phyloP scores from a whole-genome alignment of 2,329 filamentous ascomycete species.

The Shiraia sp. region DNA sequence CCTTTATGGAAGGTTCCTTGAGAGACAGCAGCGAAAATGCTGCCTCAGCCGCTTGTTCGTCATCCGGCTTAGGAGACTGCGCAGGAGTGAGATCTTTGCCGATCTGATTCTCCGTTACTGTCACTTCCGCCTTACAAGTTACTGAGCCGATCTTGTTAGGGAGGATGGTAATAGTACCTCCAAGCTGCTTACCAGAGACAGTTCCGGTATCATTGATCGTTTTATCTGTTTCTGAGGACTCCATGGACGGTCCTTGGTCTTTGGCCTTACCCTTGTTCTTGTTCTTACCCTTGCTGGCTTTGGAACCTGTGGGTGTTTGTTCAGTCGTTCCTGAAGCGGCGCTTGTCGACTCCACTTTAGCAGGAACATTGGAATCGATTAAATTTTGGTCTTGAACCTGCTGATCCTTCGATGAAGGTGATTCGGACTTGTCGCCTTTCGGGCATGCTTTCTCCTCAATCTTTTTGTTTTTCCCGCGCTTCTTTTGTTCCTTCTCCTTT shows the following conservation, averaged over 20 bases:
- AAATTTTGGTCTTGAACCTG: neutral
- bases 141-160: constrained; percentile 11
- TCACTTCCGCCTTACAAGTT: constrained; percentile 18
- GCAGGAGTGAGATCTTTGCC: constrained; percentile 3
- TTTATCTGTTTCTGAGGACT: neutral
- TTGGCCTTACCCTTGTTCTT: constrained; percentile 7
- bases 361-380: neutral
- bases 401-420: neutral
- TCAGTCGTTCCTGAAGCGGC: neutral
- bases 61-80: constrained; percentile 9
- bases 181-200: constrained; percentile 13
- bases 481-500: constrained; percentile 41
- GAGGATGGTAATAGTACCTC: constrained; percentile 8
- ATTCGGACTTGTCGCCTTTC: constrained; percentile 20
- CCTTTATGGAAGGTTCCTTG: neutral
- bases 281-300: constrained; percentile 3
- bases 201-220: neutral
- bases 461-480: constrained; percentile 39
- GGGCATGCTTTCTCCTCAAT: constrained; percentile 19
- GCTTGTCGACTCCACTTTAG: neutral
- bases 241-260: neutral
- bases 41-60: neutral
- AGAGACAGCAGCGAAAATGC: neutral
- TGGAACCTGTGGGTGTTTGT: neutral
- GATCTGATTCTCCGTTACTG: neutral